Conservation (phyloP, 129 eudicot species). For the Centrapalus pauciflorus region DNA sequence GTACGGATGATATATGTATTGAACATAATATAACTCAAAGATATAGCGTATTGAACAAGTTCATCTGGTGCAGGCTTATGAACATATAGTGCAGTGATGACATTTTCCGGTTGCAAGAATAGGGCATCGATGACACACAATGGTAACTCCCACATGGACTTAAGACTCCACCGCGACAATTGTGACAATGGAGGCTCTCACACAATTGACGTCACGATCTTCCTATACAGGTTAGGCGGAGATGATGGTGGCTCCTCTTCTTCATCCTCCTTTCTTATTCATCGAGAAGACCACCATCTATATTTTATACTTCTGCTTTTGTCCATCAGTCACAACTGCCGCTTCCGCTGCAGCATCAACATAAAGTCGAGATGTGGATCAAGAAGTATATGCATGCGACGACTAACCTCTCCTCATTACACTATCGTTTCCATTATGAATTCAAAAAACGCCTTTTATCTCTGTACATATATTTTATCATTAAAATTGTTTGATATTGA, state of each 20-base stretch:
- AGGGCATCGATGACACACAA: too few relatives aligned
- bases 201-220: slow-evolving; percentile 57
- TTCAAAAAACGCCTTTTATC: too few relatives aligned
- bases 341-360: slow-evolving; percentile 80
- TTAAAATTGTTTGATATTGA: too few relatives aligned
- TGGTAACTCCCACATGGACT: slow-evolving; percentile 95
- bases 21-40: too few relatives aligned
- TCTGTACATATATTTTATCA: too few relatives aligned
- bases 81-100: too few relatives aligned
- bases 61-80: too few relatives aligned
- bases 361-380: slow-evolving; percentile 57
- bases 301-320: slow-evolving; percentile 43
- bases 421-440: slow-evolving; percentile 13
- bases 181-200: slow-evolving; percentile 62
- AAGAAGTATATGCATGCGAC: slow-evolving; percentile 77
- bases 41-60: too few relatives aligned
- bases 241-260: slow-evolving; percentile 37
- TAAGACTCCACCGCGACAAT: slow-evolving; percentile 76
- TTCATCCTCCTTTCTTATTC: slow-evolving; percentile 21
- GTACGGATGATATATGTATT: too few relatives aligned
- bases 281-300: slow-evolving; percentile 26
- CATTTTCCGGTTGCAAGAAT: too few relatives aligned
- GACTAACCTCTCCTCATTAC: slow-evolving; percentile 81
- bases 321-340: slow-evolving; percentile 35
- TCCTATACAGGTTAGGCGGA: slow-evolving; percentile 46